A percentile compares a stretch with the other conserved stretches of the same genome.
Conservation (phyloP, 352 stramenopile genomes). For the Globisporangium nodosum region DNA sequence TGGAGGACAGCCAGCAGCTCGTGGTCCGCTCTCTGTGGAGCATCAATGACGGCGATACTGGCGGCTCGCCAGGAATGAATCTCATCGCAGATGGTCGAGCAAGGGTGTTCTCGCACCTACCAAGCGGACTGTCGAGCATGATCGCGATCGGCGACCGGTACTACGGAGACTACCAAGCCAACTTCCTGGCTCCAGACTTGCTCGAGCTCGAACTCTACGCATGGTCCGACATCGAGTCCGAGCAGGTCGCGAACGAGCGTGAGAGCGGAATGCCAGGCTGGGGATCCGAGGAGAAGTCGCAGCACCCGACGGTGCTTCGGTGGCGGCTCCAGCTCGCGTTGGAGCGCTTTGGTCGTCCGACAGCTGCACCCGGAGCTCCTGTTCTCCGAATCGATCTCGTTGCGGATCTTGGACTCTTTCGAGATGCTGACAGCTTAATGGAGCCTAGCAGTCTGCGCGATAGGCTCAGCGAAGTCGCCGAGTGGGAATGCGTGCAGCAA, state of each 20-base stretch:
- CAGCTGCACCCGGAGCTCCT: neutral
- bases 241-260: neutral
- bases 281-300: neutral
- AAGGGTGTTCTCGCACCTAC: slow-evolving; percentile 11
- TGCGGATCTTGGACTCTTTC: neutral
- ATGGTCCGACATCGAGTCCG: slow-evolving; percentile 2
- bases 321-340: slow-evolving; percentile 7
- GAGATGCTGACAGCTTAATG: neutral
- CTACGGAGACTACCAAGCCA: slow-evolving; percentile 12
- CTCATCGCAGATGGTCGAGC: slow-evolving; percentile 7
- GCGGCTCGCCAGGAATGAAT: neutral
- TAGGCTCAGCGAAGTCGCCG: neutral
- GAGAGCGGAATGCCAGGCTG: slow-evolving; percentile 1
- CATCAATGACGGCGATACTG: neutral
- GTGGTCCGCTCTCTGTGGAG: slow-evolving; percentile 8
- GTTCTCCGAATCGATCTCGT: slow-evolving; percentile 3
- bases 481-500: neutral
- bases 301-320: slow-evolving; percentile 2
- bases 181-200: slow-evolving; percentile 5
- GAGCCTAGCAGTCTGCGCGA: neutral
- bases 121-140: slow-evolving; percentile 13
- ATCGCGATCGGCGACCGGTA: slow-evolving; percentile 2
- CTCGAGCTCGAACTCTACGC: slow-evolving; percentile 9
- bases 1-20: slow-evolving; percentile 5
- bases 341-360: slow-evolving; percentile 7